Percentiles rank a stretch among this genome's conserved stretches.
These are phyloP conservation scores for Melaleuca alternifolia DNA, from an alignment of 345 rosid genomes.

Conservation along the genomic window DNA sequence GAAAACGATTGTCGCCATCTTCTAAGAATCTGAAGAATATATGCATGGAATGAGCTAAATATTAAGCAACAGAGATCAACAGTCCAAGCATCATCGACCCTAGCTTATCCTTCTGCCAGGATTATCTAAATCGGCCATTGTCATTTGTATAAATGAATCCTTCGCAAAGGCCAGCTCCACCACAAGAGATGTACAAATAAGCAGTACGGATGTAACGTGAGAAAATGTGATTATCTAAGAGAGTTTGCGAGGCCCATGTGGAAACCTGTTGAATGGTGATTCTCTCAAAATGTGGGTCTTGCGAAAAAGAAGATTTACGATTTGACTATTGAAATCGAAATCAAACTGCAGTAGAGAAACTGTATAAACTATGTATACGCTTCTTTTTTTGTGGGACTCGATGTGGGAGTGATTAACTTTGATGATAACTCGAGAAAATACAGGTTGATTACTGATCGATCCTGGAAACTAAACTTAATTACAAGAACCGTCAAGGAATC, in stretches of 20 bases:
- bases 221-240: not conserved
- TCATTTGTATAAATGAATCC: too few relatives aligned
- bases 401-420: not conserved
- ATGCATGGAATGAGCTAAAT: too few relatives aligned
- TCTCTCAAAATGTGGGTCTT: not conserved
- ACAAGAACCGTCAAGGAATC: not conserved
- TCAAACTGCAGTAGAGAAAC: not conserved
- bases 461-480: not conserved
- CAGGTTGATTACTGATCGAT: not conserved
- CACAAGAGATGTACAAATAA: too few relatives aligned
- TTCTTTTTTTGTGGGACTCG: not conserved
- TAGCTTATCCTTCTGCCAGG: too few relatives aligned
- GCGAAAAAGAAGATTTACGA: not conserved
- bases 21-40: too few relatives aligned
- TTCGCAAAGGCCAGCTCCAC: too few relatives aligned
- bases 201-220: not conserved
- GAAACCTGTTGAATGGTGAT: too few relatives aligned
- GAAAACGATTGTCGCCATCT: too few relatives aligned
- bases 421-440: not conserved
- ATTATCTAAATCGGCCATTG: too few relatives aligned
- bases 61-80: too few relatives aligned
- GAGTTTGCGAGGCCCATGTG: not conserved
- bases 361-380: not conserved
- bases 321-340: not conserved
- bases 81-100: too few relatives aligned